phyloP scores from a whole-genome alignment of 2,329 filamentous ascomycete species.

The Aspergillus glaucus region DNA sequence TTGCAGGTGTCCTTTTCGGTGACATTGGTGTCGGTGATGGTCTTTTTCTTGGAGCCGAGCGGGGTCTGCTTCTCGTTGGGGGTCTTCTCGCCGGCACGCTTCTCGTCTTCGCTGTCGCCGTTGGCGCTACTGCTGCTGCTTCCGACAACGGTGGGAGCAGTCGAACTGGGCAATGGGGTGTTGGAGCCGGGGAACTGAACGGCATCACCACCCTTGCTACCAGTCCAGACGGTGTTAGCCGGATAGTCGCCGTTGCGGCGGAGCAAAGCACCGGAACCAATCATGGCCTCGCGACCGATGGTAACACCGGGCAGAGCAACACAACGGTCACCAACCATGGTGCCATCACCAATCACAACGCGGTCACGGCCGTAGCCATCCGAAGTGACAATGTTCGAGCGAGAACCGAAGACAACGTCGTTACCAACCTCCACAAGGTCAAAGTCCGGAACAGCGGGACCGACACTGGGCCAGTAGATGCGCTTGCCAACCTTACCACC shows the following conservation, averaged over 20 bases:
- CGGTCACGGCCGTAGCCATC: conserved; percentile 46
- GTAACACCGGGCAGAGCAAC: conserved; percentile 47
- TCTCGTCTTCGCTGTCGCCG: conserved; percentile 1
- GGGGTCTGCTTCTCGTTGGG: conserved; percentile 6
- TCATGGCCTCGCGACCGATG: conserved; percentile 44
- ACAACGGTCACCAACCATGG: conserved; percentile 55
- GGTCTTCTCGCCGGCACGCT: conserved; percentile 3
- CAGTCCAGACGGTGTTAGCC: conserved; percentile 46
- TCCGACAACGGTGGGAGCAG: conserved; percentile 9
- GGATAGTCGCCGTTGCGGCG: conserved; percentile 41
- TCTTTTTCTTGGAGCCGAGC: not conserved
- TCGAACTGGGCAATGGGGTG: conserved; percentile 6
- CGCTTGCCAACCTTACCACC: conserved; percentile 48
- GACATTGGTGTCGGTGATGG: not conserved
- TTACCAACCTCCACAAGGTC: conserved; percentile 52
- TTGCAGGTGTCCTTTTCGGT: conserved; percentile 22
- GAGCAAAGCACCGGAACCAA: conserved; percentile 51
- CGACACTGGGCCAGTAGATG: conserved; percentile 55
- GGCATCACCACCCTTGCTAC: conserved; percentile 47
- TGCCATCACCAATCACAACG: conserved; percentile 43
- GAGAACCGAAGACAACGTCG: conserved; percentile 55
- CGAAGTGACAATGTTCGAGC: conserved; percentile 49
- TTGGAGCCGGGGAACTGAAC: conserved; percentile 36
- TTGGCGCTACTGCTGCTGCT: conserved; percentile 5
- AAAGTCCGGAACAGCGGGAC: conserved; percentile 49